These are phyloP conservation scores for Ceriops tagal DNA, from an alignment of 345 rosid genomes.

Conservation along the genomic window DNA sequence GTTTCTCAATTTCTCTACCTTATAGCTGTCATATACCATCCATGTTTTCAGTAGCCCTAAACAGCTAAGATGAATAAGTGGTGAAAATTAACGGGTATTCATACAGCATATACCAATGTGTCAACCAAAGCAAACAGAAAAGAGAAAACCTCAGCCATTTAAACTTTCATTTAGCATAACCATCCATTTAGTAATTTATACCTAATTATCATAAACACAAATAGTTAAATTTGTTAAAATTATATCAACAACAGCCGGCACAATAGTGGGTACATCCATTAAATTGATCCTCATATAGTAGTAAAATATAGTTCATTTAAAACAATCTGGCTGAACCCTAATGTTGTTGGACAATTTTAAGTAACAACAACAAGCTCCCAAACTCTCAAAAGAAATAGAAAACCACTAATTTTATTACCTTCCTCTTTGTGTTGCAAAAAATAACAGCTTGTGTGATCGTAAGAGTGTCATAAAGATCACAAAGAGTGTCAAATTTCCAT, in stretches of 20 bases:
- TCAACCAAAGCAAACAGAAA: not conserved
- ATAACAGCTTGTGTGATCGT: conserved; percentile 95
- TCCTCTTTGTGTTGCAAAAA: conserved; percentile 95
- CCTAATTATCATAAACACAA: too few relatives aligned
- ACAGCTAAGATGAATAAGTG: not conserved
- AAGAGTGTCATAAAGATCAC: conserved; percentile 95
- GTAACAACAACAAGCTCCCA: too few relatives aligned
- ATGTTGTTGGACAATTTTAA: too few relatives aligned
- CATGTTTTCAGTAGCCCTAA: not conserved
- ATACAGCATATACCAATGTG: not conserved
- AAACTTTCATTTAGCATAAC: not conserved
- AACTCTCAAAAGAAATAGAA: not conserved
- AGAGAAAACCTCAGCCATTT: not conserved
- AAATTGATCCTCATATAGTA: too few relatives aligned
- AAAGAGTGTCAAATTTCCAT: conserved; percentile 96
- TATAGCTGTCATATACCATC: not conserved
- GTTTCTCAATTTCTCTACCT: not conserved
- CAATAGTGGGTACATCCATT: too few relatives aligned
- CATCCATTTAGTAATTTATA: too few relatives aligned
- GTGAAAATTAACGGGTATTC: not conserved
- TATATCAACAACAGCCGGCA: too few relatives aligned
- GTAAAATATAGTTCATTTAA: too few relatives aligned
- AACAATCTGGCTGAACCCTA: too few relatives aligned
- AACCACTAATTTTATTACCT: conserved; percentile 40
- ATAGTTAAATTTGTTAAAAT: too few relatives aligned